phyloP scores from a whole-genome alignment of 1,284 basidiomycete genomes.

The Athelia psychrophila region DNA sequence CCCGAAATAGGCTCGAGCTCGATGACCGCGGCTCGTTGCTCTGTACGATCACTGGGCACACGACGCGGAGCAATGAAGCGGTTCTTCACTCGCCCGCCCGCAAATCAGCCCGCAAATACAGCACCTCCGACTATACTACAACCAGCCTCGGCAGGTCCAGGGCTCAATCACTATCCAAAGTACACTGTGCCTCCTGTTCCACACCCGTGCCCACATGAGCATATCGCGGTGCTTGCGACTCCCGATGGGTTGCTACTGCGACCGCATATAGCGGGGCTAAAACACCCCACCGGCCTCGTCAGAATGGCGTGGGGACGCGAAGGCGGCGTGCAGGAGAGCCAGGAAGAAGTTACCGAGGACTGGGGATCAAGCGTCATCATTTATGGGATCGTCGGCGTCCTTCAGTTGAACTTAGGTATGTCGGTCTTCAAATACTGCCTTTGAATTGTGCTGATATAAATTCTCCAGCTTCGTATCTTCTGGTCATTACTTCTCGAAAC shows the following conservation, averaged over 20 bases:
- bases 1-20: too few relatives aligned
- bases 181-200: constrained; percentile 62
- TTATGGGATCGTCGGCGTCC: constrained; percentile 69
- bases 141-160: constrained; percentile 10
- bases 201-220: constrained; percentile 69
- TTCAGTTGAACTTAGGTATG: constrained; percentile 68
- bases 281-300: constrained; percentile 40
- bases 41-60: neutral
- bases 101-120: constrained; percentile 3
- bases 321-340: constrained; percentile 52
- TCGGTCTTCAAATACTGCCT: constrained; percentile 7
- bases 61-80: constrained; percentile 20
- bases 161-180: constrained; percentile 47
- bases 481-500: constrained; percentile 60
- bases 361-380: constrained; percentile 59
- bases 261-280: constrained; percentile 42
- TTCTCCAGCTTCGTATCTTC: constrained; percentile 61
- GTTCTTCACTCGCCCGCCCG: constrained; percentile 10
- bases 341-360: constrained; percentile 30
- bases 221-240: constrained; percentile 57
- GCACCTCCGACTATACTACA: neutral
- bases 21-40: too few relatives aligned
- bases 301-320: constrained; percentile 62
- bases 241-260: constrained; percentile 62
- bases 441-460: constrained; percentile 5